Evolutionary conservation across 805 yeast species (phyloP).

Genomic region (Saturnispora besseyi): DNA sequence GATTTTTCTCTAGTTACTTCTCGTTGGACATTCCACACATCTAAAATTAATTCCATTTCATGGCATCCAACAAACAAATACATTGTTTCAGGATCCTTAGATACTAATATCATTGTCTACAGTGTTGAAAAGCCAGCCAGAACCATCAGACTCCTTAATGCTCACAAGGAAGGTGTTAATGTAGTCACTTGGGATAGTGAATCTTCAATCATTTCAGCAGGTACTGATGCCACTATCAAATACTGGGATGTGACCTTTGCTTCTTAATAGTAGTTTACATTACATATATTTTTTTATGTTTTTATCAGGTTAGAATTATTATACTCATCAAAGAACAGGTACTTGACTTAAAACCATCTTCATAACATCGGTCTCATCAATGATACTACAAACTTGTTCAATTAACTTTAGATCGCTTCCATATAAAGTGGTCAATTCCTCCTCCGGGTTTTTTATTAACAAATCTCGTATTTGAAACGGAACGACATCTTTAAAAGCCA

Average conservation of each 20-base stretch:
- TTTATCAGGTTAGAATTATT: not conserved
- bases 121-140: slow-evolving; percentile 71
- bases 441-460: slow-evolving; percentile 25
- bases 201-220: slow-evolving; percentile 53
- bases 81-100: slow-evolving; percentile 74
- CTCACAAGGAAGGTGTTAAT: slow-evolving; percentile 84
- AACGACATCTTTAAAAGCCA: slow-evolving; percentile 39
- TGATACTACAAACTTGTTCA: slow-evolving; percentile 32
- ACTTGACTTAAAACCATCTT: slow-evolving; percentile 45
- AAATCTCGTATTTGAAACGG: slow-evolving; percentile 35
- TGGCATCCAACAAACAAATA: slow-evolving; percentile 74
- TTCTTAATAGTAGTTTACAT: not conserved
- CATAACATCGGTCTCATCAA: slow-evolving; percentile 41
- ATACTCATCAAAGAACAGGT: slow-evolving; percentile 35
- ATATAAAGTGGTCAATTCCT: slow-evolving; percentile 46
- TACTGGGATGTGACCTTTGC: slow-evolving; percentile 45
- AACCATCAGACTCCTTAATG: slow-evolving; percentile 62
- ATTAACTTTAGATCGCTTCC: slow-evolving; percentile 44
- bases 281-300: not conserved
- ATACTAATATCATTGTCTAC: slow-evolving; percentile 71
- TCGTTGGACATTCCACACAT: slow-evolving; percentile 94
- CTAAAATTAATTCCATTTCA: slow-evolving; percentile 63
- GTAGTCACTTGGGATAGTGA: slow-evolving; percentile 59
- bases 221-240: slow-evolving; percentile 75
- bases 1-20: slow-evolving; percentile 59